A percentile compares a stretch with the other conserved stretches of the same genome.
phyloP scores from a whole-genome alignment of 2,329 filamentous ascomycete species.

The Stemphylium beticola region DNA sequence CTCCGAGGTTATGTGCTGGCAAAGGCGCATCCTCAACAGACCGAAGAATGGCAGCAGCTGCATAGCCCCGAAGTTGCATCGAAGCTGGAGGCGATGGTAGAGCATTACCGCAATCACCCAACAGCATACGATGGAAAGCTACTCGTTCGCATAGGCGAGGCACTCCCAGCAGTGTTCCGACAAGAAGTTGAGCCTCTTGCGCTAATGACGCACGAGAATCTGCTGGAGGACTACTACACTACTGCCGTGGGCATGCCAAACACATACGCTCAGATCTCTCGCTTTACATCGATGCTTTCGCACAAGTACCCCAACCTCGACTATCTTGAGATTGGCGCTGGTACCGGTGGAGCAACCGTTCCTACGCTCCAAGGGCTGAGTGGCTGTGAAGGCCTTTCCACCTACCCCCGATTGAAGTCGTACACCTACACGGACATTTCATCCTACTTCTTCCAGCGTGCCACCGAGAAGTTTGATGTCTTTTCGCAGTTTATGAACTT shows the following conservation, averaged over 20 bases:
- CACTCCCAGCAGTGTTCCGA: constrained; percentile 16
- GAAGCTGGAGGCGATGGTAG: constrained; percentile 9
- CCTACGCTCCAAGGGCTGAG: constrained; percentile 17
- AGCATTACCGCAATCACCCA: constrained; percentile 15
- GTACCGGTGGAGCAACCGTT: constrained; percentile 21
- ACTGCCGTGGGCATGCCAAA: constrained; percentile 23
- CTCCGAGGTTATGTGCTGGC: constrained; percentile 6
- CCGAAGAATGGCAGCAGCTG: constrained; percentile 18
- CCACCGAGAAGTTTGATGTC: constrained; percentile 16
- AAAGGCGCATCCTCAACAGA: constrained; percentile 18
- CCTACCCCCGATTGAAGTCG: constrained; percentile 14
- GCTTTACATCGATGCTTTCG: constrained; percentile 16
- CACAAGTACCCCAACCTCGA: constrained; percentile 23
- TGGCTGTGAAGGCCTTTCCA: constrained; percentile 1
- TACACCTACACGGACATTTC: constrained; percentile 31
- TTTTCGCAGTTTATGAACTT: constrained; percentile 22
- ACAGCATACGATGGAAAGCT: constrained; percentile 20
- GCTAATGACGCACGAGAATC: constrained; percentile 22
- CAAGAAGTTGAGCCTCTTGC: constrained; percentile 21
- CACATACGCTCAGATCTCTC: constrained; percentile 21
- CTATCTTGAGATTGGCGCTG: constrained; percentile 25
- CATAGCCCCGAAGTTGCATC: constrained; percentile 4
- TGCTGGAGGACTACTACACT: constrained; percentile 22
- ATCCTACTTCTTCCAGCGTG: constrained; percentile 25
- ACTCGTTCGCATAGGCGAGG: constrained; percentile 20